Evolutionary conservation across 805 yeast genomes (phyloP).

Genomic region (Saturnispora zaruensis): DNA sequence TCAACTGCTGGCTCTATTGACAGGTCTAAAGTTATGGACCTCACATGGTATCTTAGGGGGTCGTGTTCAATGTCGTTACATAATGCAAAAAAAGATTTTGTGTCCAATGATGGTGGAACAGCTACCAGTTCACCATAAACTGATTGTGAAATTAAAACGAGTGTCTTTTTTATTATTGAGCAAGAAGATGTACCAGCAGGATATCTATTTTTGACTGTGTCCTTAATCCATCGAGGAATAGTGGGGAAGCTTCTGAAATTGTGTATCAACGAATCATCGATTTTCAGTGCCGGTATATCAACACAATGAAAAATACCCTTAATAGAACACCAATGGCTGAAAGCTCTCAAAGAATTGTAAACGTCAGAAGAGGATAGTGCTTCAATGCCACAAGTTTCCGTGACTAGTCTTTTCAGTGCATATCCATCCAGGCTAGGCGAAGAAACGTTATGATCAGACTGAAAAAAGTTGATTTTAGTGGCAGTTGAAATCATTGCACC

Average conservation of each 20-base stretch:
- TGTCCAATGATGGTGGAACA: constrained; percentile 24
- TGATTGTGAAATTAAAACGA: constrained; percentile 31
- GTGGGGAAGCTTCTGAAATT: constrained; percentile 35
- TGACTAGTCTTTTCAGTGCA: constrained; percentile 33
- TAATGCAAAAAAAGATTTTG: constrained; percentile 30
- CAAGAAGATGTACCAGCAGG: constrained; percentile 48
- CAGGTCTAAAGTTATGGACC: constrained; percentile 22
- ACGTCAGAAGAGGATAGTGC: constrained; percentile 33
- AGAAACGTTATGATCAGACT: constrained; percentile 47
- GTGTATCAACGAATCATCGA: constrained; percentile 25
- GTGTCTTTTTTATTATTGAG: constrained; percentile 33
- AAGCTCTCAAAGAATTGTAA: constrained; percentile 40
- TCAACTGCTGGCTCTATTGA: constrained; percentile 16
- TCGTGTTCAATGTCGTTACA: constrained; percentile 39
- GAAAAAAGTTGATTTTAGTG: constrained; percentile 43
- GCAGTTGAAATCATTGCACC: constrained; percentile 38
- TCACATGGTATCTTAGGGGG: constrained; percentile 41
- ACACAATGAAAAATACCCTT: constrained; percentile 38
- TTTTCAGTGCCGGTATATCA: constrained; percentile 31
- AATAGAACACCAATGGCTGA: constrained; percentile 48
- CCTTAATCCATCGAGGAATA: constrained; percentile 33
- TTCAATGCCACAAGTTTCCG: constrained; percentile 33
- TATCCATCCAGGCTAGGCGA: constrained; percentile 38
- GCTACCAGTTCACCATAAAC: constrained; percentile 32
- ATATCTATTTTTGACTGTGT: constrained; percentile 35